A percentile compares a stretch with the other conserved stretches of the same genome.
Evolutionary conservation across 176 grass and related monocot species (phyloP).

Genomic region (Thinopyrum elongatum): DNA sequence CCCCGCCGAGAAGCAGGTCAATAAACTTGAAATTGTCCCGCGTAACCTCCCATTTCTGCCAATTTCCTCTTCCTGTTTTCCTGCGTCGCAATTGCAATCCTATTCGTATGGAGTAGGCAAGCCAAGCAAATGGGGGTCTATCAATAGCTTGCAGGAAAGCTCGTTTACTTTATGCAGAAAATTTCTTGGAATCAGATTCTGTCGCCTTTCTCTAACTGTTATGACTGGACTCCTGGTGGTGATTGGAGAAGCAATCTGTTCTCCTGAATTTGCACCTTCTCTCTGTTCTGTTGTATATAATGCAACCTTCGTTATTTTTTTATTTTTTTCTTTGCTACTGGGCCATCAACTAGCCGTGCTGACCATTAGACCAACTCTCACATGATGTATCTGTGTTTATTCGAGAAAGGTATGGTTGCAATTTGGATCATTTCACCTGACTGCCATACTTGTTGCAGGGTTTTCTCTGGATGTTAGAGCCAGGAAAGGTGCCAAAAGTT

Average conservation of each 20-base stretch:
- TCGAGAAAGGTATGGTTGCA: background rate
- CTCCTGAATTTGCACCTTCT: background rate
- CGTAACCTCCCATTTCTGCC: background rate
- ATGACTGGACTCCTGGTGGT: background rate
- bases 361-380: background rate
- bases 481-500: conserved; percentile 60
- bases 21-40: background rate
- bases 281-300: background rate
- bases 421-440: background rate
- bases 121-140: background rate
- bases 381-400: background rate
- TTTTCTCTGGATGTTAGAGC: conserved; percentile 68
- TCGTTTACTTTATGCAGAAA: background rate
- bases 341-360: background rate
- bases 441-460: conserved; percentile 37
- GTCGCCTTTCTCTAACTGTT: background rate
- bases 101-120: too few relatives aligned
- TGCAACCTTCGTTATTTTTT: background rate
- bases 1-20: conserved; percentile 7
- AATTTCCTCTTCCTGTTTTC: background rate
- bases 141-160: background rate
- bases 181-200: background rate
- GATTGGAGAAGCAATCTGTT: background rate
- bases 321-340: background rate
- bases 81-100: background rate